Evolutionary conservation across 2,329 filamentous ascomycete species (phyloP).

Genomic region (Pezicula neosporulosa): DNA sequence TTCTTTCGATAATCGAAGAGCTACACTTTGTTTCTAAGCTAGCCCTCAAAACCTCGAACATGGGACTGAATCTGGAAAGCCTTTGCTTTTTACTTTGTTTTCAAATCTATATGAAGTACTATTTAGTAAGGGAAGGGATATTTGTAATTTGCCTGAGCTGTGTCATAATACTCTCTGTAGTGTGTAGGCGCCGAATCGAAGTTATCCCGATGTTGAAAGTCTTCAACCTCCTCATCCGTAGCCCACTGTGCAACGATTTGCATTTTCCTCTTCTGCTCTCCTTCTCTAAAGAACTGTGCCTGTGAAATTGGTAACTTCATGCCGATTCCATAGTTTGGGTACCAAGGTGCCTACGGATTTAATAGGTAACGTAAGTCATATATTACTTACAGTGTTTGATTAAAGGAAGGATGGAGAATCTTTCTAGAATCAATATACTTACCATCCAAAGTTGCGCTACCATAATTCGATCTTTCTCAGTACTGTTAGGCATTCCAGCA

Average conservation of each 20-base stretch:
- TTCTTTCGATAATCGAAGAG: no score
- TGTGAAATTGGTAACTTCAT: neutral
- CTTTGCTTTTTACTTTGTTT: no score
- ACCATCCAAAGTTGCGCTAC: slow-evolving; percentile 1
- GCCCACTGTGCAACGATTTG: neutral
- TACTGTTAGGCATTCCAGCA: slow-evolving; percentile 30
- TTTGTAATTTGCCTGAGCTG: neutral
- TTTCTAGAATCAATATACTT: neutral
- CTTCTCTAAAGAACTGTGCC: neutral
- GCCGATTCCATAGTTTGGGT: slow-evolving; percentile 1
- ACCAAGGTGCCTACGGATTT: neutral
- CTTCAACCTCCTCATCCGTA: neutral
- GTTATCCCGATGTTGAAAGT: slow-evolving; percentile 1
- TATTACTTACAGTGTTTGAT: no score
- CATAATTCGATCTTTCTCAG: slow-evolving; percentile 8
- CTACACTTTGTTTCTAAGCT: no score
- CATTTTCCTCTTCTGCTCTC: neutral
- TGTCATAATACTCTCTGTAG: neutral
- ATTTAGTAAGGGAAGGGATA: slow-evolving; percentile 1
- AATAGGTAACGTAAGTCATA: neutral
- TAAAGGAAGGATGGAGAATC: neutral
- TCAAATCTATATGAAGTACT: no score
- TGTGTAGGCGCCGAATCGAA: neutral
- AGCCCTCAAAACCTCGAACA: no score
- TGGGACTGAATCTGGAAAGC: no score